Conservation (phyloP, 257 asterid species). For the Ilex asprella region DNA sequence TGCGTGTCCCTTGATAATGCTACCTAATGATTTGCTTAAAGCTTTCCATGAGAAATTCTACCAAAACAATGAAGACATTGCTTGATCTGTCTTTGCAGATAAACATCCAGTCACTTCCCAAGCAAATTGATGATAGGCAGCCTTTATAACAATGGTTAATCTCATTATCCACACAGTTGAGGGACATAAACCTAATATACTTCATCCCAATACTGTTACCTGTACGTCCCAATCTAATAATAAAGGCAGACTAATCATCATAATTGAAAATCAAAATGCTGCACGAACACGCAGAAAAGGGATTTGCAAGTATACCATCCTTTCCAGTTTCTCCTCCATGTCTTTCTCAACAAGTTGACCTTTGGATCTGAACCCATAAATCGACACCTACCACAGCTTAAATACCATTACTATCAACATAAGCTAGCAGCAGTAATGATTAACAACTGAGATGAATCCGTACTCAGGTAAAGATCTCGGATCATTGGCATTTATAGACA, state of each 20-base stretch:
- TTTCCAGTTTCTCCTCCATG: slow-evolving; percentile 52
- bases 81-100: no score
- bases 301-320: slow-evolving; percentile 40
- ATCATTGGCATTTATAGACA: slow-evolving; percentile 47
- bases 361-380: slow-evolving; percentile 58
- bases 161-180: no score
- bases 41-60: no score
- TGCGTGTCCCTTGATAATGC: no score
- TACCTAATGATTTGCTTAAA: no score
- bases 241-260: slow-evolving; percentile 3
- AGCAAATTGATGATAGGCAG: no score
- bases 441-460: slow-evolving; percentile 9
- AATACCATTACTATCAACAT: slow-evolving; percentile 11
- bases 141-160: no score
- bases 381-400: slow-evolving; percentile 50
- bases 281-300: slow-evolving; percentile 3
- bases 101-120: no score
- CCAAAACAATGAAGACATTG: no score
- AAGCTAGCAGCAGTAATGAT: slow-evolving; percentile 2
- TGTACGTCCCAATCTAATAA: neutral
- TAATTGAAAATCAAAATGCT: neutral
- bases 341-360: slow-evolving; percentile 32
- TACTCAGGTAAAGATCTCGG: slow-evolving; percentile 74
- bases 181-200: no score
- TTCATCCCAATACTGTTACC: no score